Base-by-base conservation (phyloP, 257 asterid species). In the Capsicum baccatum region DNA sequence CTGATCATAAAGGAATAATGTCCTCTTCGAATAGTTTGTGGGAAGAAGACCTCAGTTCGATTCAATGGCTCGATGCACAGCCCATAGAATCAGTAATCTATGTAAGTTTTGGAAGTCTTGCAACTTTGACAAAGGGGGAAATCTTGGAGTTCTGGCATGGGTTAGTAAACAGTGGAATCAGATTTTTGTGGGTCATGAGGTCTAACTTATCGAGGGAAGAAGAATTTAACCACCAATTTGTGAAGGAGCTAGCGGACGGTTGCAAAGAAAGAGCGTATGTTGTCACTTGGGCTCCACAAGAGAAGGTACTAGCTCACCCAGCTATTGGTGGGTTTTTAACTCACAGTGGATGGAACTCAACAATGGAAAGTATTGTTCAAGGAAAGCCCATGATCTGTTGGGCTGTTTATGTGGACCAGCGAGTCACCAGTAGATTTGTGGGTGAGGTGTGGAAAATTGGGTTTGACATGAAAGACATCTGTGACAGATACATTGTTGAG, bases 381-480 rank as follows among this genome's bases (percentile, higher is more conserved):
- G 91, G 89, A 0, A 89, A 84, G 21, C 91, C 91, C 0, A 88
- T 88, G 91, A 70, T 88, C 1, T 86, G 89, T 59, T 88, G 89
- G 89, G 83, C 86, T 0, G 60, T 81, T 35, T 62, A 85, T 47
- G 92, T 89, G 0, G 94, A 92, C 48, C 93, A 92, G n/a, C 85
- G 48, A 55, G 89, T 78, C 1, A 92, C 86, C 3, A 91, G 96
- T 83, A 87, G 94, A 87, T 85, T 88, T 11, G 91, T 92, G 35
- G 85, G 92, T 74, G 91, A 92, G 59, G 83, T 90, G 9, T 92
- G 96, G 96, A 90, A 83, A 86, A 86, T 88, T 16, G 94, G 96
- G 48, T 44, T 92, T 85, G 96, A 92, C 81, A 92, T 92, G 81
- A 92, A 92, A 60, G 96, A 91, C 59, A 87, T 83, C 0, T 91